These are phyloP conservation scores for Gaertneriomyces sp. DNA, from an alignment of 192 early-diverging fungal species.

Conservation along the genomic window DNA sequence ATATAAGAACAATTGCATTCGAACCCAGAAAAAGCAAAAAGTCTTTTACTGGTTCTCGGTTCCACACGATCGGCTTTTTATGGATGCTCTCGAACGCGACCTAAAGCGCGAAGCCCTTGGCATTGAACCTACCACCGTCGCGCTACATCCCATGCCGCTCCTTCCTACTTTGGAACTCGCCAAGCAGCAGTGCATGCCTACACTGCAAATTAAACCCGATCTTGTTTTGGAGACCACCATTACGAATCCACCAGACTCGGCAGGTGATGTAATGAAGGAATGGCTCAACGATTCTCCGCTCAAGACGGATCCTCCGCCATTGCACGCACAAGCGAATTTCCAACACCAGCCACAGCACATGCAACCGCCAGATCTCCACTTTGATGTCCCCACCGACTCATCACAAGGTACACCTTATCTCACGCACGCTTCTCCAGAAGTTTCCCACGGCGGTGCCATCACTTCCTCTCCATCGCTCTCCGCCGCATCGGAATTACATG, in stretches of 20 bases:
- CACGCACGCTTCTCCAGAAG: conserved; percentile 23
- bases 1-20: conserved; percentile 92
- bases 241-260: conserved; percentile 40
- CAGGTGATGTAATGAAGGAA: conserved; percentile 18
- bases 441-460: conserved; percentile 5
- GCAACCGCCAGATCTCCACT: conserved; percentile 17
- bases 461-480: conserved; percentile 16
- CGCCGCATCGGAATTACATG: conserved; percentile 3
- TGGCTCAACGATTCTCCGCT: conserved; percentile 26
- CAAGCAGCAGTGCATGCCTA: conserved; percentile 63
- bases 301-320: conserved; percentile 1
- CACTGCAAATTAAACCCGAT: conserved; percentile 48
- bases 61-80: conserved; percentile 87
- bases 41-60: conserved; percentile 99
- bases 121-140: conserved; percentile 76
- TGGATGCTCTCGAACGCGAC: conserved; percentile 94
- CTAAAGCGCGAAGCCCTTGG: conserved; percentile 88
- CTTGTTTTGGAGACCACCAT: conserved; percentile 43
- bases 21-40: conserved; percentile 99
- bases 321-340: conserved; percentile 14
- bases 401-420: conserved; percentile 5
- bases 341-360: conserved; percentile 31
- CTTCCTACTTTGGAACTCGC: conserved; percentile 42
- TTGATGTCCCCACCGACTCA: neutral
- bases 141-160: conserved; percentile 36